Percentiles rank a stretch among this genome's conserved stretches.
phyloP scores from a whole-genome alignment of 2,329 filamentous ascomycete species.

The Arthrobotrys musiformis region DNA sequence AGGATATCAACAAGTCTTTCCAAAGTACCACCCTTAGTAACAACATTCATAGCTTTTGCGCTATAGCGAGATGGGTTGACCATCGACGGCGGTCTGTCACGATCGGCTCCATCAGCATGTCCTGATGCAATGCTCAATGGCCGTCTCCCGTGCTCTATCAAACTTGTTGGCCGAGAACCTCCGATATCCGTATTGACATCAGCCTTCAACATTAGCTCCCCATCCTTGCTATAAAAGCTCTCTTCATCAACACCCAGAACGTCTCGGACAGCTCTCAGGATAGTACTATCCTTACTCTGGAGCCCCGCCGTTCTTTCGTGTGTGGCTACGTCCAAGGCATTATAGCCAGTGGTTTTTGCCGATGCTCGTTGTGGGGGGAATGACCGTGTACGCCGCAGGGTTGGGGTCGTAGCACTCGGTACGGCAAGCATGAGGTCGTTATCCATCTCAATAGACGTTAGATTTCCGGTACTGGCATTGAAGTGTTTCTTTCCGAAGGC shows the following conservation, averaged over 20 bases:
- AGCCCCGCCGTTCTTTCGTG: constrained; percentile 59
- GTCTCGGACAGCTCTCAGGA: constrained; percentile 59
- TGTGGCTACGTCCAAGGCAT: constrained; percentile 59
- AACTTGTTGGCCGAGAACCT: constrained; percentile 58
- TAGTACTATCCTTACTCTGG: constrained; percentile 59
- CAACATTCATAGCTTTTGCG: constrained; percentile 56
- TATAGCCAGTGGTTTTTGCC: constrained; percentile 59
- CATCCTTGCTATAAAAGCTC: constrained; percentile 60
- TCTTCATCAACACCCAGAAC: constrained; percentile 59
- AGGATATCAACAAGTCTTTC: constrained; percentile 60
- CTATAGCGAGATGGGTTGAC: constrained; percentile 50
- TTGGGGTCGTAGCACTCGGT: constrained; percentile 35
- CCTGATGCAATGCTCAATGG: constrained; percentile 52
- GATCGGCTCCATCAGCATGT: constrained; percentile 37
- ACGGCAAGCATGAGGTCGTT: constrained; percentile 34
- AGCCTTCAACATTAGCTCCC: constrained; percentile 59
- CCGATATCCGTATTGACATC: constrained; percentile 53
- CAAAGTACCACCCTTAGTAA: constrained; percentile 59
- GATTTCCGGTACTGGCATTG: constrained; percentile 50
- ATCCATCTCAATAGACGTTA: constrained; percentile 49
- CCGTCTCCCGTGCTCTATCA: constrained; percentile 58
- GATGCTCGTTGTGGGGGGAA: constrained; percentile 59
- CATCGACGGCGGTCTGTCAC: constrained; percentile 44
- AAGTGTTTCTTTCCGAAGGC: constrained; percentile 59
- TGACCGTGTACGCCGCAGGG: constrained; percentile 58